Evolutionary conservation across 257 asterid species (phyloP).

Genomic region (Penstemon eatonii): DNA sequence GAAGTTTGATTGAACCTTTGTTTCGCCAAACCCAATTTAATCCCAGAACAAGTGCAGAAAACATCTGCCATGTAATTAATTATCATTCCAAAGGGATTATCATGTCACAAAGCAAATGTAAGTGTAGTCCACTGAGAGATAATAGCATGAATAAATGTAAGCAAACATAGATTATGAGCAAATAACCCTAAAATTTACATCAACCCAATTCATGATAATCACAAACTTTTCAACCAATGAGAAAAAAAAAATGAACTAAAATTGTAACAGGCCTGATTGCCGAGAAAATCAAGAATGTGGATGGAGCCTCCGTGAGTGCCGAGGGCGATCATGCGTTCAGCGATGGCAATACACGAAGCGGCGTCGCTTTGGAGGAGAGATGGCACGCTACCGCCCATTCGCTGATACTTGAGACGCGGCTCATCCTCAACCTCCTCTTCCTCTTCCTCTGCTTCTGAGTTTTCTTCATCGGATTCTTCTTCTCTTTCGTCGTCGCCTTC

Average conservation of each 20-base stretch:
- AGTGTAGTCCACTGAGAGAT: too few species aligned
- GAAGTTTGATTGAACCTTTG: too few species aligned
- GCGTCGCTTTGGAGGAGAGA: constrained; percentile 78
- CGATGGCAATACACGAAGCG: constrained; percentile 83
- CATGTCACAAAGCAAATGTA: too few species aligned
- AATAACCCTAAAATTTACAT: neutral
- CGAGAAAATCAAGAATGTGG: constrained; percentile 95
- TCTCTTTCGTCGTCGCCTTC: constrained; percentile 96
- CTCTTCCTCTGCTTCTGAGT: constrained; percentile 42
- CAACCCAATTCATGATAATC: constrained; percentile 1
- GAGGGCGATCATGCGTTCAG: constrained; percentile 97
- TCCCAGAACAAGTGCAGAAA: too few species aligned
- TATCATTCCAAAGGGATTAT: neutral
- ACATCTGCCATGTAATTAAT: neutral
- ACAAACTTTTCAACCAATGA: constrained; percentile 12
- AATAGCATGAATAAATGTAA: neutral
- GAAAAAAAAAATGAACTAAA: neutral
- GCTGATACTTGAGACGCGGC: constrained; percentile 93
- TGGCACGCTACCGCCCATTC: constrained; percentile 97
- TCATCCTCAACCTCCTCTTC: constrained; percentile 82
- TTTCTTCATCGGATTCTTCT: constrained; percentile 64
- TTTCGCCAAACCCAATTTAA: too few species aligned
- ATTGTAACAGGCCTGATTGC: constrained; percentile 66
- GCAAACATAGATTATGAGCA: neutral
- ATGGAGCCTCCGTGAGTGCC: constrained; percentile 85